Evolutionary conservation across 176 grass and related monocot species (phyloP), one percentile per base, ranked within the genome.

Genomic region (Neostapfia colusana): DNA sequence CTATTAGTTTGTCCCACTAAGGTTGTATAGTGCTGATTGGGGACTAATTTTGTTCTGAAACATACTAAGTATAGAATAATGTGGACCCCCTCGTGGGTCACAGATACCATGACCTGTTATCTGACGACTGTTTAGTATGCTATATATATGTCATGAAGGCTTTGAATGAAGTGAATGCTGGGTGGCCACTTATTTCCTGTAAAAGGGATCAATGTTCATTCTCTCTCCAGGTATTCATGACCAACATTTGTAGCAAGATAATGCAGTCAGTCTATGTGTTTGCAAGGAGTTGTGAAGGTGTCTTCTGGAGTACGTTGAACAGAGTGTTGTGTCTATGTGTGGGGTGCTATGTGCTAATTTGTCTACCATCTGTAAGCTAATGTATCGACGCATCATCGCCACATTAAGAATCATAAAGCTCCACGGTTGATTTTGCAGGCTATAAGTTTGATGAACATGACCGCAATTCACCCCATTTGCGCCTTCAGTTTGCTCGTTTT

Each of bases 371-470:
- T 58, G 72, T 55, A 60, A 35, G 24, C 62, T 43, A 69, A 69
- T 26, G 26, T 38, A 75, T 67, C 26, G 45, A 69, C 0, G 7
- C 63, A 79, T 7, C 24, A 2, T 60, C 17, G 63, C 60, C 56
- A 44, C 10, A 16, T 63, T 25, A n/a, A 8, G 38, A 74, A 61
- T 76, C 65, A 69, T 82, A 43, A 85, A 82, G 57, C 57, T 78
- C 74, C 61, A 70, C 6, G 70, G 37, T 72, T 90, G 78, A 70
- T 80, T 90, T 88, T 93, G 79, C 88, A 93, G 91, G 91, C 74
- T 93, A 93, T 80, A 88, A 88, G 66, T 90, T 90, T 35, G 91
- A 90, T n/a, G 91, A 93, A 28, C 85, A 88, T 17, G 91, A 93
- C 77, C 91, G 88, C 57, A 86, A 77, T 73, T 93, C 91, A 3